Base-by-base conservation (phyloP, 2,329 filamentous ascomycete genomes). In the Seiridium unicorne region DNA sequence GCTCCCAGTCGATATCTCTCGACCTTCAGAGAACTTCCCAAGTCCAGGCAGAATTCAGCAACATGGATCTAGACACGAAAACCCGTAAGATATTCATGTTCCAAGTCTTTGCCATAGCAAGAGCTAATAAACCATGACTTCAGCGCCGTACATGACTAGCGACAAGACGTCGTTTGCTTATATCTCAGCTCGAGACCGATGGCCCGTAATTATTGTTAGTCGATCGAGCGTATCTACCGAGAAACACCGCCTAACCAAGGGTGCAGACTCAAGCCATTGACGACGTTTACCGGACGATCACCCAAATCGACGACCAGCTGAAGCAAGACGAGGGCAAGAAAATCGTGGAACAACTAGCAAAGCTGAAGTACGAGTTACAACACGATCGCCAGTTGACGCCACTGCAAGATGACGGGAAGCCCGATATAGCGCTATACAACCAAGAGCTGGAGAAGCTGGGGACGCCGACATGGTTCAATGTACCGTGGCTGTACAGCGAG, bases 331-430 rank as follows among this genome's bases (percentile, higher is more conserved):
- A 98, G 74, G 95, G 95, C 69, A 97, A 97, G 80, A 81, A 80
- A 68, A 93, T 99, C 62, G 84, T 96, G 47, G 87, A 90, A 71
- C 84, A 90, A 66, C 82, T 99, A 10, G 89, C 89, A 4, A 85
- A 83, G 65, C 82, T 99, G 69, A 99, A 99, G 78, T 97, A 98
- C 77, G 94, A 98, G 77, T 79, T 98, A 49, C 91, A 97, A 73
- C 95, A 99, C 72, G 88, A 97, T 74, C 87, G 93, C 48, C 80
- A 85, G 64, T 76, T 98, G 67, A 89, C 84, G 0, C 91, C 90
- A 2, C 81, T 96, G 26, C 76, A 79, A 11, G 90, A 97, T 66
- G 93, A 97, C 72, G 91, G 91, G 59, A 81, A 85, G 65, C 74
- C 86, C 9, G 93, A 97, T 68, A 85, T 97, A 36, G 83, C 83